Evolutionary conservation across 768 basidiomycete genomes (phyloP), one percentile per base, ranked within the genome.

Genomic region (Termitomyces sp.): DNA sequence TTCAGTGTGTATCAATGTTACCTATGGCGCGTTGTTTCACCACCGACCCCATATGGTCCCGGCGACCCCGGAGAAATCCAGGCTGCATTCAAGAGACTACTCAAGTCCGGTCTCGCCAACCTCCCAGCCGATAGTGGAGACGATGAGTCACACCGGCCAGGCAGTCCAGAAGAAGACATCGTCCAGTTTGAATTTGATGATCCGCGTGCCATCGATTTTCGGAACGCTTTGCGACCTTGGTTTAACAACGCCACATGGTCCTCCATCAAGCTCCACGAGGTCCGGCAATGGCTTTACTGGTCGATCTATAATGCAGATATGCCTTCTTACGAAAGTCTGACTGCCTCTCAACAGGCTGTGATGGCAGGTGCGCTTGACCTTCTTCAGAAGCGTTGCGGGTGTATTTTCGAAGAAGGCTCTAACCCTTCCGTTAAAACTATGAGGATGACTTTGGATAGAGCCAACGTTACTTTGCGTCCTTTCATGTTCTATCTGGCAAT

Each of bases 251-350:
- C 77, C 15, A 82, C 84, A 0, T 96, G 89, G 88, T 85, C 85
- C 0, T 73, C 78, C 12, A 79, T 96, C 55, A 82, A 75, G 43
- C 75, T 73, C 17, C 71, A 79, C 38, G 82, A 92, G 65, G 71
- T 91, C 54, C 76, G 76, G 41, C 74, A 80, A 56, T 95, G 91
- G 88, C 72, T 96, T 30, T 84, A 90, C 54, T 95, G 93, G 92
- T 79, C 82, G 22, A 84, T 89, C 63, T 94, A 85, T 69, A 87
- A 87, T 64, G 74, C 78, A 5, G 75, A 82, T 38, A 72, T 89
- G 32, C 84, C 85, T 15, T 64, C 79, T 6, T 65, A 71, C 5
- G 75, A 83, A 11, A 51, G 68, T 28, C 66, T 90, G 17, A 70
- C 82, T 2, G 66, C 72, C 11, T 57, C 71, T 2, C 81, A 82